Base-by-base conservation (phyloP, 306 rosid species). In the Canavalia gladiata region DNA sequence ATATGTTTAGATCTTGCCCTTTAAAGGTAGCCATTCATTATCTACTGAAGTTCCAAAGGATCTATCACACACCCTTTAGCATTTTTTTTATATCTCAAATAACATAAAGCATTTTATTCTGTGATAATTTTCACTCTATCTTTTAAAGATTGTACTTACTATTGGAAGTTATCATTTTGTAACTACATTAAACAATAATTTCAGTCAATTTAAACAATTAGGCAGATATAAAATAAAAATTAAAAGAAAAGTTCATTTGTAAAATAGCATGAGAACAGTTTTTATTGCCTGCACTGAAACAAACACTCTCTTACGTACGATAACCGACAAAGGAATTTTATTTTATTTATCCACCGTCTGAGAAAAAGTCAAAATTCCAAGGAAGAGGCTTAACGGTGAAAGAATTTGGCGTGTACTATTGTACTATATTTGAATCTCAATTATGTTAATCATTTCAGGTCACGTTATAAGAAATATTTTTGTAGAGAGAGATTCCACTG, bases 1-100 rank as follows among this genome's bases (percentile, higher is more conserved):
- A 37, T 59, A 75, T 79, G 70, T 33, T 76, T 83, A 49, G 56
- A 74, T 77, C 83, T 78, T 76, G 59, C 68, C 75, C 69, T 80
- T 34, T 55, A 69, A 55, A 55, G 75, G 76, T 8, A 33, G 64
- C 69, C 58, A 46, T 28, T 69, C 33, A 63, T 64, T 72, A 80
- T 72, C 65, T 25, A 64, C 49, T 52, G 71, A 63, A 77, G 64
- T 25, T 29, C 63, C 69, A 60, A 72, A 66, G 72, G 43, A 72
- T 77, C 65, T 8, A 68, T 76, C 74, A 69, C 6, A 50, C 7
- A 57, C 68, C 52, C 66, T 63, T 81, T 63, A 77, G 66, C 51
- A 41, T 82, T 68, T 68, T 34, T 46, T 75, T 60, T 35, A 18
- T 18, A 18, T 18, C 25, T 18, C 25, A 18, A 18, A 18, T 18